Evolutionary conservation across 768 basidiomycete species (phyloP), one percentile per base, ranked within the genome.

Genomic region (Mycena vitilis): DNA sequence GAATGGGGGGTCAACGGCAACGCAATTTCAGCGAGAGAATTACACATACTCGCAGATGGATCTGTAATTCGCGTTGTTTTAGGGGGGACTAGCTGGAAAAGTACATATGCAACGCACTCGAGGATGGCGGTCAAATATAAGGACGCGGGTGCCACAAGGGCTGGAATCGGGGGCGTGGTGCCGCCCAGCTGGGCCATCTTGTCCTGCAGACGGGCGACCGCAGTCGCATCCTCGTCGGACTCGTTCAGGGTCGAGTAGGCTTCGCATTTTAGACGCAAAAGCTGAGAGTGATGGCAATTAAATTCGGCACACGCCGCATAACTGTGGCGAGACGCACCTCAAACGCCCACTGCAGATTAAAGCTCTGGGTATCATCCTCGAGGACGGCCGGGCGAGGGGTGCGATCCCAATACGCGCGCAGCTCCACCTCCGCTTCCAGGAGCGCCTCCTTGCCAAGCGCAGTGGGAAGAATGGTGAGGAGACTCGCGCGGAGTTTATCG

Each of bases 81-180:
- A 68, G 71, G 58, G 71, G 58, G 63, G 67, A 60, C 61, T 68
- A 69, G 62, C 72, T 66, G 64, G 62, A 61, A 67, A 42, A 63
- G 51, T 74, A 68, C 47, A 65, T 60, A 60, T 59, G 44, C 63
- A 65, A 87, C 95, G 82, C 78, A 96, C 95, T 98, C 96, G 37
- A 98, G 83, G 70, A 97, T 94, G 10, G 95, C 95, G 3, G 96
- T 96, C 58, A 96, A 85, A 83, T 96, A 98, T 51, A 98, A 77
- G 22, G 94, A 91, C 38, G 95, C 94, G 5, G 95, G 95, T 11
- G 91, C 89, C 30, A 96, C 78, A 11, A 92, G 84, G 9, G 85
- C 77, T 22, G 86, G 78, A 58, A 83, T 86, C 22, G 89, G 87
- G 38, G 88, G 81, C 15, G 78, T 69, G 15, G 81, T 78, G 15